phyloP scores from a whole-genome alignment of 805 yeast species.

The Lachancea waltii region DNA sequence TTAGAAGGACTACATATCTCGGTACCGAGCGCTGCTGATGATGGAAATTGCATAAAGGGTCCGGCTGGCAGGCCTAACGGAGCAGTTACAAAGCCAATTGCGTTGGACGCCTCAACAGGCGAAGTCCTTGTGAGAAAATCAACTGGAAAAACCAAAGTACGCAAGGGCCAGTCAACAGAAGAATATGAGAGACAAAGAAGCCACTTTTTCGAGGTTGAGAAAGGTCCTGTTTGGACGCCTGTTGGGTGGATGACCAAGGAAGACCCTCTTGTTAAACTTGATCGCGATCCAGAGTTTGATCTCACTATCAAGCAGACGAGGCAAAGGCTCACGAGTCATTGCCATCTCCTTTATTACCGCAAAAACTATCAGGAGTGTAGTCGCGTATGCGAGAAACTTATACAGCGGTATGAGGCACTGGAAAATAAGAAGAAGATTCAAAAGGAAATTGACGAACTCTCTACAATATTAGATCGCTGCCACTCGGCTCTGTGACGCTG shows the following conservation, averaged over 20 bases:
- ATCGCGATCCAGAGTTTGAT: constrained; percentile 26
- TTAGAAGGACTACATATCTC: constrained; percentile 1
- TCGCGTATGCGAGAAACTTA: constrained; percentile 36
- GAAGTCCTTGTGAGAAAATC: constrained; percentile 41
- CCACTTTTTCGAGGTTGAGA: constrained; percentile 37
- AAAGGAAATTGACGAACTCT: constrained; percentile 46
- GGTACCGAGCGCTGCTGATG: constrained; percentile 1
- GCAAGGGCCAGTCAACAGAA: constrained; percentile 70
- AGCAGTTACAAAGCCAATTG: constrained; percentile 23
- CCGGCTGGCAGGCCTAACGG: constrained; percentile 11
- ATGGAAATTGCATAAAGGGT: background rate
- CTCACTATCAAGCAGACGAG: constrained; percentile 46
- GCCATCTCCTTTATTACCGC: constrained; percentile 57
- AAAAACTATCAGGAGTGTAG: constrained; percentile 48
- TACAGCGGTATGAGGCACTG: constrained; percentile 30
- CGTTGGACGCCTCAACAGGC: constrained; percentile 30
- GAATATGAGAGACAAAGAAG: constrained; percentile 47
- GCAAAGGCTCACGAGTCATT: constrained; percentile 47
- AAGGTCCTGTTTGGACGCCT: constrained; percentile 55
- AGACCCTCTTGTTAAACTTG: constrained; percentile 7
- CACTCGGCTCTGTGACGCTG: background rate
- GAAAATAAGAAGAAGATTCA: constrained; percentile 39
- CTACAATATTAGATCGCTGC: constrained; percentile 17
- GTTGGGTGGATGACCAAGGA: constrained; percentile 25
- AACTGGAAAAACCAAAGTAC: constrained; percentile 41